Percentiles rank a stretch among this genome's conserved stretches.
Conservation (phyloP, 1,284 basidiomycete species). For the Puccinia polysora region DNA sequence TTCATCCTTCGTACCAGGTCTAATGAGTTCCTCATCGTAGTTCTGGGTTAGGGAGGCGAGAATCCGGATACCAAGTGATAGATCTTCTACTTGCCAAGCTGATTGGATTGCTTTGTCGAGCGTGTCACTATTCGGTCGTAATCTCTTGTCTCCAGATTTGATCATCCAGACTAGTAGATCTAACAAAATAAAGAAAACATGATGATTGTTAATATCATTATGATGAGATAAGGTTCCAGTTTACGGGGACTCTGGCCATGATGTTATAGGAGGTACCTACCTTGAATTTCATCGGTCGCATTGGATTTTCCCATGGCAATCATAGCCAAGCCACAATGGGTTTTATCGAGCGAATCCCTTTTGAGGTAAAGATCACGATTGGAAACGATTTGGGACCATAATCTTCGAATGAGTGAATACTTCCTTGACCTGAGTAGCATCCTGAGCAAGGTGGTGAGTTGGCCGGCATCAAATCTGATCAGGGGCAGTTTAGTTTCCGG, state of each 20-base stretch:
- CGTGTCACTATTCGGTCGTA: conserved; percentile 25
- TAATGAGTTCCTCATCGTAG: background rate
- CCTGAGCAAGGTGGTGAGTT: conserved; percentile 42
- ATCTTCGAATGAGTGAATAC: conserved; percentile 34
- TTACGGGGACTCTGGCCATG: too few relatives aligned
- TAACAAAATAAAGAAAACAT: background rate
- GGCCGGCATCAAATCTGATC: conserved; percentile 44
- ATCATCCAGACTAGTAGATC: conserved; percentile 38
- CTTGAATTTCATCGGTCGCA: conserved; percentile 44
- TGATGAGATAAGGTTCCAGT: background rate
- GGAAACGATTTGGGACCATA: conserved; percentile 46
- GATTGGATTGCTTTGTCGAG: conserved; percentile 41
- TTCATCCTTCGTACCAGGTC: background rate
- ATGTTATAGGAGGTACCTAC: conserved; percentile 28
- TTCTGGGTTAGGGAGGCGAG: conserved; percentile 10
- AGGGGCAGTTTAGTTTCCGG: background rate
- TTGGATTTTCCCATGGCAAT: conserved; percentile 43
- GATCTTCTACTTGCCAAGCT: conserved; percentile 31
- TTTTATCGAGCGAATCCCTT: conserved; percentile 20
- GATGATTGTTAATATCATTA: background rate
- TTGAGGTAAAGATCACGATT: conserved; percentile 46
- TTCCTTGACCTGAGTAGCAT: conserved; percentile 44
- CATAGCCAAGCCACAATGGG: conserved; percentile 47
- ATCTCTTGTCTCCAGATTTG: conserved; percentile 8
- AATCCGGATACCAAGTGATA: background rate